phyloP scores from a whole-genome alignment of 257 asterid genomes.

The Nicotiana tabacum region DNA sequence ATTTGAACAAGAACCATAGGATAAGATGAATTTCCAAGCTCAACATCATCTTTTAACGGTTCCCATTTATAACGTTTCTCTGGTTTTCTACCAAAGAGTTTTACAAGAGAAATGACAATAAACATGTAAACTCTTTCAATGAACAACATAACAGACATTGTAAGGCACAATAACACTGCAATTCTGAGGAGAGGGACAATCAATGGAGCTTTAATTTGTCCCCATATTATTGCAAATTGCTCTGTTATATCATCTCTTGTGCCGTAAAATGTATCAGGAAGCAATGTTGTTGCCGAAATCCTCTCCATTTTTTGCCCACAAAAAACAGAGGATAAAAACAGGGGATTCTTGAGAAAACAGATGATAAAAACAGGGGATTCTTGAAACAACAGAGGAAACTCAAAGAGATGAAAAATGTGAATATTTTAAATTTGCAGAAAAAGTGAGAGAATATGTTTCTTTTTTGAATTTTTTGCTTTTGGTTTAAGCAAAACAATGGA shows the following conservation, averaged over 20 bases:
- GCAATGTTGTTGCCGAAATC: conserved; percentile 27
- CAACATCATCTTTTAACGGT: conserved; percentile 75
- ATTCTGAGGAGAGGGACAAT: conserved; percentile 65
- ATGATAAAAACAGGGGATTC: too few species aligned
- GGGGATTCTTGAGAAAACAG: too few species aligned
- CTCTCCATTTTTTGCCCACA: conserved; percentile 37
- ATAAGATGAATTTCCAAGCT: conserved; percentile 66
- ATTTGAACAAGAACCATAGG: conserved; percentile 92
- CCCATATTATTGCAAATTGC: conserved; percentile 58
- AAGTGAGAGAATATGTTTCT: conserved; percentile 21
- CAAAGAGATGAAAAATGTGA: not conserved
- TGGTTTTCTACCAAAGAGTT: conserved; percentile 59
- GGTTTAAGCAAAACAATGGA: conserved; percentile 43
- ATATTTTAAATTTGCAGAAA: not conserved
- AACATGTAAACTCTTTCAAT: conserved; percentile 87
- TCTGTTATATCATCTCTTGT: conserved; percentile 42
- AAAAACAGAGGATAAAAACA: conserved; percentile 1
- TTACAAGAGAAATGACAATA: conserved; percentile 55
- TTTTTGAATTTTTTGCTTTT: conserved; percentile 31
- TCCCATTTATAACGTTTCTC: conserved; percentile 82
- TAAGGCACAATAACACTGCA: conserved; percentile 49
- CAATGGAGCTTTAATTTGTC: conserved; percentile 71
- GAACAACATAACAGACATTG: conserved; percentile 83
- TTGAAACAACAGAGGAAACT: not conserved
- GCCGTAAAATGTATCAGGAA: conserved; percentile 41